Percentiles rank a stretch among this genome's conserved stretches.
phyloP scores from a whole-genome alignment of 306 rosid species.

The Fagus crenata region DNA sequence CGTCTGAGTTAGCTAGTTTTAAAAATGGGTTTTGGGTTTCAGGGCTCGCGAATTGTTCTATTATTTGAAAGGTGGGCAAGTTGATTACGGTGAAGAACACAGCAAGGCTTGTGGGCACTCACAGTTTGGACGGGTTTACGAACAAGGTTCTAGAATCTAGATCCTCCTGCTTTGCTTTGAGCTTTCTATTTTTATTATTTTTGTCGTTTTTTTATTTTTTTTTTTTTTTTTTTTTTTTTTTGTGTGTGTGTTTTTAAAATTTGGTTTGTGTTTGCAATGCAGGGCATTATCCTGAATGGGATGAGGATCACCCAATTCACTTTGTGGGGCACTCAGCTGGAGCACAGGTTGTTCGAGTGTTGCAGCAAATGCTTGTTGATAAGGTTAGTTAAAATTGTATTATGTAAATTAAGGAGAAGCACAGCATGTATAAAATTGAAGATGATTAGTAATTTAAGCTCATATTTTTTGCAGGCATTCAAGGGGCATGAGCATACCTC shows the following conservation, averaged over 20 bases:
- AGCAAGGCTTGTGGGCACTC: slow-evolving; percentile 87
- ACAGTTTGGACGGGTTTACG: slow-evolving; percentile 74
- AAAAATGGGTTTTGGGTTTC: slow-evolving; percentile 22
- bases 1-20: background rate
- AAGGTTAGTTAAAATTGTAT: slow-evolving; percentile 51
- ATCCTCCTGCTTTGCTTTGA: slow-evolving; percentile 17
- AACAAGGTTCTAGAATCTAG: slow-evolving; percentile 52
- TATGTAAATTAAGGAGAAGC: background rate
- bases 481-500: slow-evolving; percentile 70
- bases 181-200: background rate
- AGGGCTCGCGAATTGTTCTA: slow-evolving; percentile 97
- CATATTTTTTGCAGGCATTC: slow-evolving; percentile 58
- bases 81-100: slow-evolving; percentile 91
- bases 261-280: slow-evolving; percentile 27
- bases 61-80: slow-evolving; percentile 92
- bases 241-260: background rate
- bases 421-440: slow-evolving; percentile 1
- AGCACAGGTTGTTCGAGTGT: slow-evolving; percentile 89
- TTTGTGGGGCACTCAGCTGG: slow-evolving; percentile 98
- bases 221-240: background rate
- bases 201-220: background rate
- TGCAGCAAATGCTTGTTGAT: slow-evolving; percentile 98
- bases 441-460: slow-evolving; percentile 19
- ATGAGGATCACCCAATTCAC: slow-evolving; percentile 91
- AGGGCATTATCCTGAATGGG: slow-evolving; percentile 98